These are phyloP conservation scores for Tritrichomonas foetus DNA, from an alignment of 208 protist species.

Conservation along the genomic window DNA sequence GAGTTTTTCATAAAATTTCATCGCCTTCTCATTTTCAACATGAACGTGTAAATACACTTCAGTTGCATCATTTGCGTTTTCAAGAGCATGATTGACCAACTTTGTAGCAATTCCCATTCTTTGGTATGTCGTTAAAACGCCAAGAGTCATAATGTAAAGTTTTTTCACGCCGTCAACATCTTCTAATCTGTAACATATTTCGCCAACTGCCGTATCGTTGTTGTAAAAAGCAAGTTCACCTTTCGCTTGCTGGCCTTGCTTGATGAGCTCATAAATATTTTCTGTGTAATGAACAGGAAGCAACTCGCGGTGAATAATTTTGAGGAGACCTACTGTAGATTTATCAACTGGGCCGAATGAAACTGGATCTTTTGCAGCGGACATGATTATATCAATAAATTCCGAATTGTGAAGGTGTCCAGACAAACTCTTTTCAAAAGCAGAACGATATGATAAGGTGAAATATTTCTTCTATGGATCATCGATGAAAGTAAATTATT, in stretches of 20 bases:
- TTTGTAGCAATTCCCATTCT: background rate
- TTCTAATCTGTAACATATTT: background rate
- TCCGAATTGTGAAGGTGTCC: too few species aligned
- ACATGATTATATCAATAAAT: too few species aligned
- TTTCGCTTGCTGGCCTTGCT: background rate
- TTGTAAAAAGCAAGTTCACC: slow-evolving; percentile 13
- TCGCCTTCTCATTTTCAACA: background rate
- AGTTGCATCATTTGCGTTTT: background rate
- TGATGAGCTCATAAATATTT: background rate
- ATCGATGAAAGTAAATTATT: too few species aligned
- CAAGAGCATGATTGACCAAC: background rate
- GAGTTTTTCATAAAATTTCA: slow-evolving; percentile 8
- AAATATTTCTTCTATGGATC: too few species aligned
- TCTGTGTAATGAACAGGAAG: background rate
- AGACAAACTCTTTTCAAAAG: too few species aligned
- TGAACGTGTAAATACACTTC: slow-evolving; percentile 27
- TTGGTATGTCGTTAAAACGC: background rate
- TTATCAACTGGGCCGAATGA: slow-evolving; percentile 3
- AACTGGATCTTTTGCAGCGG: background rate
- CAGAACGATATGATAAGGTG: too few species aligned
- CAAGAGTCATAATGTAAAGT: slow-evolving; percentile 19
- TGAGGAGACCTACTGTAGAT: background rate
- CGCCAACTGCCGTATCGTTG: background rate
- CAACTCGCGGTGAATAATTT: background rate
- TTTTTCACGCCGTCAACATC: background rate